These are phyloP conservation scores for Pythium aquatile DNA, from an alignment of 352 stramenopile species.

Conservation along the genomic window DNA sequence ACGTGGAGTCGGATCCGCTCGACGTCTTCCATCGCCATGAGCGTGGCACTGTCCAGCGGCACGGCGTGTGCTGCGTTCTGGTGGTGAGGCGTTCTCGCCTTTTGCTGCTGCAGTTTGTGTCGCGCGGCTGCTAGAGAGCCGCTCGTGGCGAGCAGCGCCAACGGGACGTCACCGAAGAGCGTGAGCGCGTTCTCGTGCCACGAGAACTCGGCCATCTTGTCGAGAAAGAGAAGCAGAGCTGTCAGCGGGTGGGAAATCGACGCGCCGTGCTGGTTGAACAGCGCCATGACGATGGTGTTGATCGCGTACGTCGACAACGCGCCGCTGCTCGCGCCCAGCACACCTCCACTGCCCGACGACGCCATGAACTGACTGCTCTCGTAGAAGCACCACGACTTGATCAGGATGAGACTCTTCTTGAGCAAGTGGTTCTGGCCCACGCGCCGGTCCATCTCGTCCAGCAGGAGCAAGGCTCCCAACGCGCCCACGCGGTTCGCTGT, in stretches of 20 bases:
- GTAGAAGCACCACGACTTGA: constrained; percentile 90
- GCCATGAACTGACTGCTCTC: constrained; percentile 70
- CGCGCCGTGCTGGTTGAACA: constrained; percentile 84
- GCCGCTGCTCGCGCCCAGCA: constrained; percentile 78
- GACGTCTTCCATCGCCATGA: constrained; percentile 46
- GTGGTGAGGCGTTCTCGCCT: not conserved
- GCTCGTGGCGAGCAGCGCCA: constrained; percentile 47
- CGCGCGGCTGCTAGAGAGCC: constrained; percentile 32
- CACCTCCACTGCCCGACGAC: constrained; percentile 30
- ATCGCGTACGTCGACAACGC: constrained; percentile 84
- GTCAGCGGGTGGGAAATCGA: constrained; percentile 77
- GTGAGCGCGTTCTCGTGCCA: constrained; percentile 83
- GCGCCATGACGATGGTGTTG: constrained; percentile 87
- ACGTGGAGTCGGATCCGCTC: constrained; percentile 46
- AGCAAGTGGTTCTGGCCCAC: constrained; percentile 82
- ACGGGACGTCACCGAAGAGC: constrained; percentile 69
- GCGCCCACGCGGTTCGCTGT: constrained; percentile 84
- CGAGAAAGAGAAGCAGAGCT: constrained; percentile 82
- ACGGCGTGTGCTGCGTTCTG: not conserved
- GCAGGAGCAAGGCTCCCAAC: constrained; percentile 71
- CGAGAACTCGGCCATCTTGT: constrained; percentile 80
- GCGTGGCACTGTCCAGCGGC: constrained; percentile 2
- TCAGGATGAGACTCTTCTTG: constrained; percentile 86
- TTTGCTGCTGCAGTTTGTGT: constrained; percentile 26
- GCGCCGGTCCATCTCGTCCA: constrained; percentile 82